These are phyloP conservation scores for Parachlorella kessleri DNA, from an alignment of 139 green algal species.

Conservation along the genomic window DNA sequence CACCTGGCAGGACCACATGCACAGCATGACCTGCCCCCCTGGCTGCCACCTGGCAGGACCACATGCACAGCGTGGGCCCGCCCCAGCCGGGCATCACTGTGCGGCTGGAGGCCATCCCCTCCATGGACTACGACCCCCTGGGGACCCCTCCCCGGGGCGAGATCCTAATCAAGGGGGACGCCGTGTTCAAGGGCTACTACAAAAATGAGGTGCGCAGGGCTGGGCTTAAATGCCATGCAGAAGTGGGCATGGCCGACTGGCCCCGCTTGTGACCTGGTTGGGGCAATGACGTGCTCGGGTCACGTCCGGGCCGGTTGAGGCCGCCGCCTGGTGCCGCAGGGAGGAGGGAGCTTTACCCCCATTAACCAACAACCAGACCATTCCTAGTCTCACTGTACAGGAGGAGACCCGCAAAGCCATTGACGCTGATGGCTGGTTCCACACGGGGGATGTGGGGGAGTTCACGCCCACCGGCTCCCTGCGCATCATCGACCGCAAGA, in stretches of 20 bases:
- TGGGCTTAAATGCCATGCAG: too few species aligned
- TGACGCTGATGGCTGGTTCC: conserved; percentile 87
- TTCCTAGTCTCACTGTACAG: not conserved
- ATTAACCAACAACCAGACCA: too few species aligned
- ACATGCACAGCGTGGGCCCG: conserved; percentile 76
- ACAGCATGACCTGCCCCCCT: too few species aligned
- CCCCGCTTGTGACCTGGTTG: too few species aligned
- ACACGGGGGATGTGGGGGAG: conserved; percentile 86
- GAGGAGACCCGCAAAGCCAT: conserved; percentile 52
- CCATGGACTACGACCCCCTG: conserved; percentile 67
- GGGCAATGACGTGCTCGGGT: too few species aligned
- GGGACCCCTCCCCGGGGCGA: conserved; percentile 62
- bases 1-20: too few species aligned
- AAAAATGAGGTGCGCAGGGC: conserved; percentile 68
- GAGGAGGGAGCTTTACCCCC: too few species aligned
- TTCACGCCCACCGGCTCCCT: conserved; percentile 63
- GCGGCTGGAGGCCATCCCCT: conserved; percentile 57
- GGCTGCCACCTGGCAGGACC: too few species aligned
- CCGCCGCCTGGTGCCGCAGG: too few species aligned
- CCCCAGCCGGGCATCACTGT: conserved; percentile 63
- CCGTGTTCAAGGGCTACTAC: conserved; percentile 85
- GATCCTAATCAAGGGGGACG: conserved; percentile 73
- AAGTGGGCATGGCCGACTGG: too few species aligned
- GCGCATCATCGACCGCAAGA: conserved; percentile 94
- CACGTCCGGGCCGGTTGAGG: too few species aligned